Conservation (phyloP, 2,329 filamentous ascomycete genomes). For the Neophaeococcomyces mojaviensis region DNA sequence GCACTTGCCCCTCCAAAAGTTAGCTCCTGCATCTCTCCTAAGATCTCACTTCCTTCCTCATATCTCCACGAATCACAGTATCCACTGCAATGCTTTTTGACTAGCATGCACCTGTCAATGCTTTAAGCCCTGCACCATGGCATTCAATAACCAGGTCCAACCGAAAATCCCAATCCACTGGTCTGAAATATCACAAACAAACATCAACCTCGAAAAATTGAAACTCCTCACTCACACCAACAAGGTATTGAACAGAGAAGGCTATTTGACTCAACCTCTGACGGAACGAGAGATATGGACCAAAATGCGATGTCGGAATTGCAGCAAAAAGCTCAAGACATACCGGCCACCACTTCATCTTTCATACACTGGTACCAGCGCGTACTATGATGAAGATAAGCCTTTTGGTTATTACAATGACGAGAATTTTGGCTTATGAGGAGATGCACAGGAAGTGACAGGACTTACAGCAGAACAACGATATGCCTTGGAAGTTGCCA, state of each 20-base stretch:
- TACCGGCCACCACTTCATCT: not conserved
- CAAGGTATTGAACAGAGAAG: constrained; percentile 9
- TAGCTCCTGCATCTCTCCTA: no score
- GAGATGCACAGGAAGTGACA: not conserved
- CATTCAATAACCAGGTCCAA: not conserved
- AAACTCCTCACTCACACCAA: constrained; percentile 12
- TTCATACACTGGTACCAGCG: not conserved
- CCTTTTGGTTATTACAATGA: not conserved
- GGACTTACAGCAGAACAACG: not conserved
- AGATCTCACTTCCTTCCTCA: no score
- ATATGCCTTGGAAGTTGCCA: not conserved
- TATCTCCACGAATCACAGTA: no score
- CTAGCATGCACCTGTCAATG: not conserved
- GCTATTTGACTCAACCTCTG: constrained; percentile 17
- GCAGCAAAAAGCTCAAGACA: constrained; percentile 5
- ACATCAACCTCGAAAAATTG: constrained; percentile 10
- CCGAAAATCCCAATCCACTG: constrained; percentile 4
- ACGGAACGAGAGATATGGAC: constrained; percentile 10
- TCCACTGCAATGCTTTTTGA: no score
- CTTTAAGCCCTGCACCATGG: not conserved
- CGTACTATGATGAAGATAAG: not conserved
- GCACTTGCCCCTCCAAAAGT: no score
- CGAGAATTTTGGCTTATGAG: not conserved
- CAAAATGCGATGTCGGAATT: constrained; percentile 16
- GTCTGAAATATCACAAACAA: constrained; percentile 12